Evolutionary conservation across 495 filamentous ascomycete species (phyloP), one percentile per base, ranked within the genome.

Genomic region (Cercophora newfieldiana): DNA sequence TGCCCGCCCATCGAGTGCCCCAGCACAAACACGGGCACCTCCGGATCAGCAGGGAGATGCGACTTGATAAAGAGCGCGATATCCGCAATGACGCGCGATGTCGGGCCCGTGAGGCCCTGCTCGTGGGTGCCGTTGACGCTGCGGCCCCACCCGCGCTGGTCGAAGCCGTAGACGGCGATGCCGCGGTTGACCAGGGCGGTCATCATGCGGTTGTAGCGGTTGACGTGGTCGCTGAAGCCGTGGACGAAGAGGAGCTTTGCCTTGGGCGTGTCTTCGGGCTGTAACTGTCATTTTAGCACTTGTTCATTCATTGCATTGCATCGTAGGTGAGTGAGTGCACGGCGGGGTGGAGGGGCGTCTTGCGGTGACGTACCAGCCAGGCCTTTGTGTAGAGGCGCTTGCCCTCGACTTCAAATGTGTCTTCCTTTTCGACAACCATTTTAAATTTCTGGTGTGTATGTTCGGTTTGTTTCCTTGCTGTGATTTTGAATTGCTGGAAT

Each of bases 211-310:
- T 85, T 80, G 76, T 94, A 93, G 21, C 85, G 83, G 75, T 92
- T 88, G 75, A 89, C 82, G 72, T 97, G 93, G 78, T 97, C 94
- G 68, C 86, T 90, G 83, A 91, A 97, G 67, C 93, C 93, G 78
- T 97, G 94, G 65, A 97, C 75, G 73, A 94, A 88, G 65, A 93
- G 82, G 21, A 95, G 68, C 28, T 88, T 88, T 16, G 94, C 92
- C 64, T 84, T 83, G 12, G 81, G 76, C 2, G 80, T 70, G 44
- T 74, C 78, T 18, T 76, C 70, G 33, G 88, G 84, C 87, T 88
- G 54, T 10, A 25, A 7, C 30, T 37, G 48, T 31, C 53, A 33
- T 55, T 61, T 16, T 12, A 37, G 28, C 37, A 37, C 30, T 33
- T 12, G 12, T 33, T 33, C 37, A 37, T 12, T 33, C 30, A 33